Evolutionary conservation across 148 eudicot species (phyloP).

Genomic region (Drosera capensis): DNA sequence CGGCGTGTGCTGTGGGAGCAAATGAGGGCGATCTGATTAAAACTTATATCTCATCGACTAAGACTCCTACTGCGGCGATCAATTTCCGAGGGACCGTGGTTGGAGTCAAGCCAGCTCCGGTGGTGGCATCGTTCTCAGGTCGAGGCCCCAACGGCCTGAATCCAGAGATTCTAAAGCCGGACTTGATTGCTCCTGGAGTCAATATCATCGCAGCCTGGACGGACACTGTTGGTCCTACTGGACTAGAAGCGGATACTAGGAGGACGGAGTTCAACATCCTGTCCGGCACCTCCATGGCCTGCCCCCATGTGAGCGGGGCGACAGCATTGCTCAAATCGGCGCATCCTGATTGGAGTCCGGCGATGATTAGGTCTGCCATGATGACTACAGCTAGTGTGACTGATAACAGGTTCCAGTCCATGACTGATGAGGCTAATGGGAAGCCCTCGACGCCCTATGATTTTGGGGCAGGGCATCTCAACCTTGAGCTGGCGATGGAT

Average conservation of each 20-base stretch:
- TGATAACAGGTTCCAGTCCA: constrained; percentile 34
- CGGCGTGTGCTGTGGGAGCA: constrained; percentile 72
- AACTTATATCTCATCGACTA: constrained; percentile 23
- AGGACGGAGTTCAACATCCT: constrained; percentile 70
- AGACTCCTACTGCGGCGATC: constrained; percentile 42
- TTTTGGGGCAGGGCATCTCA: constrained; percentile 81
- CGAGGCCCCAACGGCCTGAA: constrained; percentile 82
- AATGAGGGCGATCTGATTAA: constrained; percentile 51
- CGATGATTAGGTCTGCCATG: constrained; percentile 67
- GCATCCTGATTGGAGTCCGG: constrained; percentile 90
- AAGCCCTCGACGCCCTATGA: constrained; percentile 69
- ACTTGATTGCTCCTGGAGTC: constrained; percentile 76
- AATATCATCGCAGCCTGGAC: constrained; percentile 92
- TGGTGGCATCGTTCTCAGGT: constrained; percentile 85
- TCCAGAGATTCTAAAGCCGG: constrained; percentile 81
- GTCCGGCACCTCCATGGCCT: constrained; percentile 94
- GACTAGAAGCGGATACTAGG: constrained; percentile 38
- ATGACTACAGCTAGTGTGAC: constrained; percentile 71
- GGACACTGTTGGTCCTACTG: constrained; percentile 58
- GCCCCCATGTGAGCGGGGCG: constrained; percentile 86
- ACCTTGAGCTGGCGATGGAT: constrained; percentile 83
- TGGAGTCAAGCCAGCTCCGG: constrained; percentile 65
- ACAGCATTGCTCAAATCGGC: constrained; percentile 79
- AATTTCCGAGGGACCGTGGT: constrained; percentile 57
- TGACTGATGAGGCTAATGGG: constrained; percentile 67